A percentile compares a stretch with the other conserved stretches of the same genome.
phyloP scores from a whole-genome alignment of 176 grass and related monocot species.

The Carex littledalei region DNA sequence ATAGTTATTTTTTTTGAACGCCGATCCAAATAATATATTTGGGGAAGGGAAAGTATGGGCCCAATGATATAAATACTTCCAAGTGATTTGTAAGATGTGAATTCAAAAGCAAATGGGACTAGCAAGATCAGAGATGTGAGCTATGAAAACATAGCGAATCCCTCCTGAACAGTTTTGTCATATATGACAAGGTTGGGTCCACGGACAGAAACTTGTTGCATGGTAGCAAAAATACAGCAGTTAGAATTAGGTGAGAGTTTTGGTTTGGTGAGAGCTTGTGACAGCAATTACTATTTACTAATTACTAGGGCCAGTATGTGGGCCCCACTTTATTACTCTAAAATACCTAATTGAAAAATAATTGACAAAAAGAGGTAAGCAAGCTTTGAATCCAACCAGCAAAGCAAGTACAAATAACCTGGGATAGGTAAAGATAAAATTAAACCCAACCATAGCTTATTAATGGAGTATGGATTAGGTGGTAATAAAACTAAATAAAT shows the following conservation, averaged over 20 bases:
- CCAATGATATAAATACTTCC: slow-evolving; percentile 12
- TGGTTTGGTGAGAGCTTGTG: slow-evolving; percentile 8
- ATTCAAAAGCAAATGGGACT: neutral
- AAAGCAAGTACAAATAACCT: neutral
- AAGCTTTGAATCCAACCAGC: neutral
- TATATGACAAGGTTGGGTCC: neutral
- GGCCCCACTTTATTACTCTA: neutral
- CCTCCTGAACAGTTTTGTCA: neutral
- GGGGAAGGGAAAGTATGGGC: neutral
- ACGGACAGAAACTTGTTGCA: neutral
- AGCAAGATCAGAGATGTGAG: neutral
- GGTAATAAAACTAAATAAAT: neutral
- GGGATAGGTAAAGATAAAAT: neutral
- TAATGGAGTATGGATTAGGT: neutral
- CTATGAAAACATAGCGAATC: neutral
- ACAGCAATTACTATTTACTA: neutral
- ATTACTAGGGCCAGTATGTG: neutral
- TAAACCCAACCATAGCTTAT: neutral
- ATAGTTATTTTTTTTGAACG: too few species aligned
- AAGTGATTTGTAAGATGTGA: neutral
- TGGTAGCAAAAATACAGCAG: neutral
- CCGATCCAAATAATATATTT: neutral
- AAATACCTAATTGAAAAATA: neutral
- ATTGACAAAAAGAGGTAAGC: neutral
- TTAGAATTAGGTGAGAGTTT: neutral